These are phyloP conservation scores for Lepidium campestre DNA, from an alignment of 441 rosid genomes.

Conservation along the genomic window DNA sequence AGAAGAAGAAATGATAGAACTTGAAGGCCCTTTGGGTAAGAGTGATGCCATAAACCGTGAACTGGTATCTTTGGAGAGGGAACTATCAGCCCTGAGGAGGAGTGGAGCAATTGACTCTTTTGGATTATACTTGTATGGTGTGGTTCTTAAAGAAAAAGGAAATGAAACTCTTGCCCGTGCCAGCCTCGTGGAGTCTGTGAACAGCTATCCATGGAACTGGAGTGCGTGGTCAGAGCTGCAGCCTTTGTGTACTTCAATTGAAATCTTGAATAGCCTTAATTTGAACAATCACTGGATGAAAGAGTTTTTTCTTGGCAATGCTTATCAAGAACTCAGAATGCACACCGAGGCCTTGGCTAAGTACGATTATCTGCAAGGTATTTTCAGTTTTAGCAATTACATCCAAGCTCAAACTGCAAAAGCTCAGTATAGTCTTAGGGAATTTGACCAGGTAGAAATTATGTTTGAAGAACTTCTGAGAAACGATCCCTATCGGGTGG, in stretches of 20 bases:
- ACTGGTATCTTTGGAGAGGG: slow-evolving; percentile 74
- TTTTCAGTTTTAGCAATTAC: slow-evolving; percentile 74
- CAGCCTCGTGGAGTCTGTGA: slow-evolving; percentile 81
- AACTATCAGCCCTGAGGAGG: slow-evolving; percentile 63
- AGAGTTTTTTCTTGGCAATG: slow-evolving; percentile 81
- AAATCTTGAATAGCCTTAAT: slow-evolving; percentile 62
- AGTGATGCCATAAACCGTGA: slow-evolving; percentile 72
- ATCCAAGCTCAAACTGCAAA: slow-evolving; percentile 93
- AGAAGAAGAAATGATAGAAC: slow-evolving; percentile 91
- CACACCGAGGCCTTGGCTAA: slow-evolving; percentile 68
- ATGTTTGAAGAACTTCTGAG: slow-evolving; percentile 86
- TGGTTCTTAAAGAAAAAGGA: slow-evolving; percentile 89
- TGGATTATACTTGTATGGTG: slow-evolving; percentile 78
- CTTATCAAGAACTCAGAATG: slow-evolving; percentile 88
- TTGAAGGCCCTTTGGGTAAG: slow-evolving; percentile 79
- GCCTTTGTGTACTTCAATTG: slow-evolving; percentile 63
- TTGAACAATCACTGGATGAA: slow-evolving; percentile 92
- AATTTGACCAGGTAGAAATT: slow-evolving; percentile 89
- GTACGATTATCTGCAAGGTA: slow-evolving; percentile 64
- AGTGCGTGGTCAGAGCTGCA: slow-evolving; percentile 93
- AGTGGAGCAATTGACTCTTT: slow-evolving; percentile 77
- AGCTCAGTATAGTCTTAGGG: slow-evolving; percentile 78
- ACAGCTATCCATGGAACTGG: slow-evolving; percentile 97
- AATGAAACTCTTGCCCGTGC: slow-evolving; percentile 68
- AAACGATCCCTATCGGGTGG: slow-evolving; percentile 78